phyloP scores from a whole-genome alignment of 768 basidiomycete genomes.

The Albatrellus ellisii region DNA sequence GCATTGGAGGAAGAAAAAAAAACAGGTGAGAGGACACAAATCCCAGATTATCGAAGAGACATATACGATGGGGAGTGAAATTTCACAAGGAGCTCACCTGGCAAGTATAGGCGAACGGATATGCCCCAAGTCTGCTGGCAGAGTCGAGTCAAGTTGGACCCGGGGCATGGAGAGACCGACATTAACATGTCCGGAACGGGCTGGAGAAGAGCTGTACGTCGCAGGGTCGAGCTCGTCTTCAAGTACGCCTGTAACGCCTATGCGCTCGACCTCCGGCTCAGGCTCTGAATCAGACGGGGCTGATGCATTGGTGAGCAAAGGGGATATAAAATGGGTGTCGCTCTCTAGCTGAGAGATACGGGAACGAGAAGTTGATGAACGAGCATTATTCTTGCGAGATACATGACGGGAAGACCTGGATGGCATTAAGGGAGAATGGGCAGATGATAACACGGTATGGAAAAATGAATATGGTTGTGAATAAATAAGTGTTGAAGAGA shows the following conservation, averaged over 20 bases:
- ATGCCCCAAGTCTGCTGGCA: conserved; percentile 5
- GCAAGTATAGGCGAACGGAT: conserved; percentile 13
- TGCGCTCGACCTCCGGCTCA: conserved; percentile 1
- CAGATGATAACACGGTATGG: neutral
- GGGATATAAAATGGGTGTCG: neutral
- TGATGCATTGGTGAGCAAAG: neutral
- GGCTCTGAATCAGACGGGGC: neutral
- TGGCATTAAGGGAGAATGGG: conserved; percentile 11
- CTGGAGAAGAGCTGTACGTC: neutral
- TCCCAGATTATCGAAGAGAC: no score
- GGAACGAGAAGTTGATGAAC: conserved; percentile 5
- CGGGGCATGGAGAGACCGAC: neutral
- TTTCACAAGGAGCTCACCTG: conserved; percentile 8
- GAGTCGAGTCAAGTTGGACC: neutral
- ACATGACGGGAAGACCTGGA: conserved; percentile 7
- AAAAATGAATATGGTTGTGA: neutral
- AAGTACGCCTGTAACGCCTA: neutral
- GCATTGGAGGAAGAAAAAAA: no score
- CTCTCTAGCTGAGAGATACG: conserved; percentile 9
- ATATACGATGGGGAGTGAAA: no score
- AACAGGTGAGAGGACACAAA: no score
- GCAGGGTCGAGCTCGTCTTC: neutral
- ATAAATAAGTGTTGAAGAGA: no score
- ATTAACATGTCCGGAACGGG: neutral
- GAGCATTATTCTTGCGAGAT: conserved; percentile 5